These are phyloP conservation scores for Rhazya stricta DNA, from an alignment of 257 asterid species.

Conservation along the genomic window DNA sequence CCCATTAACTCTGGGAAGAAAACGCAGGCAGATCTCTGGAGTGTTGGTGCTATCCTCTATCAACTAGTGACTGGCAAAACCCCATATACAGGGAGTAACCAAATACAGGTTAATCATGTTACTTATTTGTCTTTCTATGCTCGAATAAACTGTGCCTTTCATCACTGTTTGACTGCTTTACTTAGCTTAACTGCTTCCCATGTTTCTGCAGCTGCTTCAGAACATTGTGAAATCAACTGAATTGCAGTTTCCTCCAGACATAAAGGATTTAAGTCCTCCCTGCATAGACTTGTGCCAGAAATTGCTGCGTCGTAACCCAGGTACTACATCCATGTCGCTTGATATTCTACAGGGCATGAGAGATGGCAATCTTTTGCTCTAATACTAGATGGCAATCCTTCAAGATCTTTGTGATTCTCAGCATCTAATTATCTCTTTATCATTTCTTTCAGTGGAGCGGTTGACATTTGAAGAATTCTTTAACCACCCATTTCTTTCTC, in stretches of 20 bases:
- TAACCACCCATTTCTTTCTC: slow-evolving; percentile 78
- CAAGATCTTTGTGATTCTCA: neutral
- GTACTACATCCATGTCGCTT: slow-evolving; percentile 30
- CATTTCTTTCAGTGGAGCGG: slow-evolving; percentile 57
- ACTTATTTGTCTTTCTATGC: neutral
- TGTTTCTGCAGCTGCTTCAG: slow-evolving; percentile 64
- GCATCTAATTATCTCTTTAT: slow-evolving; percentile 6
- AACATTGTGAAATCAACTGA: slow-evolving; percentile 72
- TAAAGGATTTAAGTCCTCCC: slow-evolving; percentile 49
- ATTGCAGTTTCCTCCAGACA: slow-evolving; percentile 70
- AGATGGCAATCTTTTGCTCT: neutral
- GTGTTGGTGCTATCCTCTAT: slow-evolving; percentile 83
- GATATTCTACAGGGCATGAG: neutral
- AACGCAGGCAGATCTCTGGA: slow-evolving; percentile 96
- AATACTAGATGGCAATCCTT: too few species aligned
- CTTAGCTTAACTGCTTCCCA: slow-evolving; percentile 15
- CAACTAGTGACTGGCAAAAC: slow-evolving; percentile 86
- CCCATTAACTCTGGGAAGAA: slow-evolving; percentile 29
- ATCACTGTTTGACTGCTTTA: slow-evolving; percentile 14
- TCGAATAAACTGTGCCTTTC: neutral
- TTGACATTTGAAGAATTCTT: slow-evolving; percentile 90
- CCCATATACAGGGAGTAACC: slow-evolving; percentile 74
- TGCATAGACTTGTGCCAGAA: slow-evolving; percentile 75
- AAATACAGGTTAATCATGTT: slow-evolving; percentile 48
- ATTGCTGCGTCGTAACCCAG: slow-evolving; percentile 76